Percentiles rank a stretch among this genome's conserved stretches.
Evolutionary conservation across 805 yeast species (phyloP).

Genomic region (Lachancea nothofagi): DNA sequence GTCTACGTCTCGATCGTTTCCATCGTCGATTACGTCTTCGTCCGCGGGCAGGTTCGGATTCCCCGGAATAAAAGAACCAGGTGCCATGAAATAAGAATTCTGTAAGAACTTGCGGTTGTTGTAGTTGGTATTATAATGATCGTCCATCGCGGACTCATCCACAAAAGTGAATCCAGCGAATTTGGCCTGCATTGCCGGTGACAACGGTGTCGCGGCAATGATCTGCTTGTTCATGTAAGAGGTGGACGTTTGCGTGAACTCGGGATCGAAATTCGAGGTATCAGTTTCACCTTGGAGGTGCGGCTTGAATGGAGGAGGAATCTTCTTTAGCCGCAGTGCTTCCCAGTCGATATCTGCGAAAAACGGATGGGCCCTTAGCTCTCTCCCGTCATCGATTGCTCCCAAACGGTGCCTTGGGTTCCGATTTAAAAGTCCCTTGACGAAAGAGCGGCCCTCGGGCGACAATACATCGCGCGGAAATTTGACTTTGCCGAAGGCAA

Average conservation of each 20-base stretch:
- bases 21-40: slow-evolving; percentile 77
- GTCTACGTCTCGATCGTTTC: slow-evolving; percentile 47
- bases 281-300: slow-evolving; percentile 87
- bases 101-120: slow-evolving; percentile 33
- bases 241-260: slow-evolving; percentile 88
- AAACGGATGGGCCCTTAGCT: slow-evolving; percentile 86
- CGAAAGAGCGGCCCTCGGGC: slow-evolving; percentile 90
- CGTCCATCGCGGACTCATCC: slow-evolving; percentile 89
- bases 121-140: slow-evolving; percentile 49
- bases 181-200: slow-evolving; percentile 93
- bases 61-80: slow-evolving; percentile 73
- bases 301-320: slow-evolving; percentile 97
- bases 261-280: slow-evolving; percentile 96
- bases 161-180: slow-evolving; percentile 96
- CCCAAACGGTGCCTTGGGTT: slow-evolving; percentile 95
- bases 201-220: slow-evolving; percentile 57
- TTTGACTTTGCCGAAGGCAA: slow-evolving; percentile 96
- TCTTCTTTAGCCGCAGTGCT: slow-evolving; percentile 63
- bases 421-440: slow-evolving; percentile 89
- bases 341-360: slow-evolving; percentile 92
- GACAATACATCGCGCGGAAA: slow-evolving; percentile 94
- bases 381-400: slow-evolving; percentile 85
- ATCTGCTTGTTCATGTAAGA: slow-evolving; percentile 66
- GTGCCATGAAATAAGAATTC: slow-evolving; percentile 41
- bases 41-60: slow-evolving; percentile 76